These are phyloP conservation scores for Lolium rigidum DNA, from an alignment of 176 grass and related monocot genomes.

Conservation along the genomic window DNA sequence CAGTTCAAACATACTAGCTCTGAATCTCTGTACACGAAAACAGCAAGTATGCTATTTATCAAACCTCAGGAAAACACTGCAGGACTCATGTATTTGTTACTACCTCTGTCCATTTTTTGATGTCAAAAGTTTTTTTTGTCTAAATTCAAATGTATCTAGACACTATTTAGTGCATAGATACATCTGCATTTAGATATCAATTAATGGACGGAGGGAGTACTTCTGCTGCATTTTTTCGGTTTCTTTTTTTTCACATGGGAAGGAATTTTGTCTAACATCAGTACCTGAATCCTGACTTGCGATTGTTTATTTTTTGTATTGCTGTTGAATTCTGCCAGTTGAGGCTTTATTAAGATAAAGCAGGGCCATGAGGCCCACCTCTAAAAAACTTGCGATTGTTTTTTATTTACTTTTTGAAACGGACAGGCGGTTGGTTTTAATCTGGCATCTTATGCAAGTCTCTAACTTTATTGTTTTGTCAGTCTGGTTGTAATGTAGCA, in stretches of 20 bases:
- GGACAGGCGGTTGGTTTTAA: background rate
- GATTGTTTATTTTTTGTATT: too few relatives aligned
- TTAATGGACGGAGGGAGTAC: too few relatives aligned
- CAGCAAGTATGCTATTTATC: background rate
- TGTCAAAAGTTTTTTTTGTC: too few relatives aligned
- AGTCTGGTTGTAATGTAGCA: background rate
- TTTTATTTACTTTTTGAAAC: too few relatives aligned
- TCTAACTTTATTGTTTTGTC: background rate
- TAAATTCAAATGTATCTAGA: too few relatives aligned
- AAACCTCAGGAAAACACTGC: background rate
- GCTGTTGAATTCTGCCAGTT: too few relatives aligned
- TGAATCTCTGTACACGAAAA: conserved; percentile 30
- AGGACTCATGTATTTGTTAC: background rate
- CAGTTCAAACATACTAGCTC: conserved; percentile 5
- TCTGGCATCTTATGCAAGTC: background rate
- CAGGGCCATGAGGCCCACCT: too few relatives aligned
- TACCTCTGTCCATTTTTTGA: background rate
- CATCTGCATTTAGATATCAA: too few relatives aligned
- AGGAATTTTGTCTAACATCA: background rate
- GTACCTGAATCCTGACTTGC: background rate
- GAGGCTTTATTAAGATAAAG: too few relatives aligned
- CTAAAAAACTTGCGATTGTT: too few relatives aligned
- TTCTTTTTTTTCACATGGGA: background rate
- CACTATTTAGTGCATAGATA: too few relatives aligned
- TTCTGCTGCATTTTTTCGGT: background rate